phyloP scores from a whole-genome alignment of 306 rosid genomes.

The Sphenostylis stenocarpa region DNA sequence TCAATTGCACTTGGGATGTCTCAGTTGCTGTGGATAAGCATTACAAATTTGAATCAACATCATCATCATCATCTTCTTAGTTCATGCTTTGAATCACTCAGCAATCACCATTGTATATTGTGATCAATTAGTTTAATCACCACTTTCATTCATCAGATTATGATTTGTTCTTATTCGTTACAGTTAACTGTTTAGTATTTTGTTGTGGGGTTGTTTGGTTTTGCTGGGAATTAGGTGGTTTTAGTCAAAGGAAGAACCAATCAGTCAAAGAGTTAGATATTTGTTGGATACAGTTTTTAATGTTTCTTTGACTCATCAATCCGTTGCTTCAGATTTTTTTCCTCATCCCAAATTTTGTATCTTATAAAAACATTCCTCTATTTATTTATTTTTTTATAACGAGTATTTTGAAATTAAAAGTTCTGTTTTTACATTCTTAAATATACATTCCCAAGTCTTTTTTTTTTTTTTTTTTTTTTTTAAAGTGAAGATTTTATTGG shows the following conservation, averaged over 20 bases:
- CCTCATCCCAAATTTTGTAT: too few species aligned
- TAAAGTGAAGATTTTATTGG: too few species aligned
- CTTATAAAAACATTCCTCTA: too few species aligned
- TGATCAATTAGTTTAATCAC: neutral
- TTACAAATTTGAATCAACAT: constrained; percentile 62
- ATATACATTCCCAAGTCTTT: too few species aligned
- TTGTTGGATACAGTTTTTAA: constrained; percentile 36
- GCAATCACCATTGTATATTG: neutral
- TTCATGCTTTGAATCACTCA: neutral
- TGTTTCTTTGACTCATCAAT: constrained; percentile 65
- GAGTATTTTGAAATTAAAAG: too few species aligned
- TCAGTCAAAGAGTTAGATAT: constrained; percentile 47
- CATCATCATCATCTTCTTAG: constrained; percentile 2
- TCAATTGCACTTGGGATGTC: constrained; percentile 98
- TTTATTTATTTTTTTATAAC: too few species aligned
- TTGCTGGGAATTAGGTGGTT: constrained; percentile 16
- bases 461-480: too few species aligned
- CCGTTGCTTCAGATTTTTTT: neutral
- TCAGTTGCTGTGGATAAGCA: constrained; percentile 91
- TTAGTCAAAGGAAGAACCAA: constrained; percentile 46
- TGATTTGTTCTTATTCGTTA: constrained; percentile 26
- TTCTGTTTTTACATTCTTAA: too few species aligned
- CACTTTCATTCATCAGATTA: constrained; percentile 3
- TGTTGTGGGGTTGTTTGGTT: neutral
- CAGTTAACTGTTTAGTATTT: neutral